Percentiles rank a stretch among this genome's conserved stretches.
phyloP scores from a whole-genome alignment of 768 basidiomycete species.

The Trichaptum fuscoviolaceum region DNA sequence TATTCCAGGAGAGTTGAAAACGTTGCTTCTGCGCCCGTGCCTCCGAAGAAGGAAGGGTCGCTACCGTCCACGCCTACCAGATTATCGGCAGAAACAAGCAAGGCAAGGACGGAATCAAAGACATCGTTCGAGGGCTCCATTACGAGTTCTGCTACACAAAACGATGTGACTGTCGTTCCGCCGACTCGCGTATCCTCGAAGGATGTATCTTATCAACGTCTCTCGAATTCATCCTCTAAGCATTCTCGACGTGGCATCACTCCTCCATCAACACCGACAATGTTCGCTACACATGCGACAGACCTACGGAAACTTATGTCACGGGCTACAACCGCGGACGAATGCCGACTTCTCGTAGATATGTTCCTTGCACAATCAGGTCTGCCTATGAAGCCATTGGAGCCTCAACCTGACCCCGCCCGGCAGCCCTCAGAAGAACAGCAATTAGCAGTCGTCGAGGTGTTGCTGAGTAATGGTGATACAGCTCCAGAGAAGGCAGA shows the following conservation, averaged over 20 bases:
- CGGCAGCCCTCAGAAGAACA: background rate
- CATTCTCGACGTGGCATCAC: conserved; percentile 1
- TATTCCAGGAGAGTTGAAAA: background rate
- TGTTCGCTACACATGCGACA: conserved; percentile 31
- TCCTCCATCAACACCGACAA: background rate
- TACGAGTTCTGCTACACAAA: background rate
- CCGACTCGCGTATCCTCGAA: background rate
- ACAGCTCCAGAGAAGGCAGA: background rate
- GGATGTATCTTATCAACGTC: background rate
- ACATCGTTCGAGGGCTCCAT: background rate
- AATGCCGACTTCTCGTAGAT: conserved; percentile 81
- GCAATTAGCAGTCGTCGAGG: conserved; percentile 9
- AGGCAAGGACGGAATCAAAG: background rate
- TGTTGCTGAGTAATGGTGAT: conserved; percentile 11
- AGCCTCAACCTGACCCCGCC: conserved; percentile 8
- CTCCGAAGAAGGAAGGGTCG: background rate
- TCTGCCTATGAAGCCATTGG: conserved; percentile 28
- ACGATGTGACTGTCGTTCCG: background rate
- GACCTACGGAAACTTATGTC: conserved; percentile 66
- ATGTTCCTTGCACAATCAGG: conserved; percentile 68
- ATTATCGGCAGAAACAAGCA: background rate
- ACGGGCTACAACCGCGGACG: conserved; percentile 68
- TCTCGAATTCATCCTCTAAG: background rate
- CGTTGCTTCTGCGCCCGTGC: background rate
- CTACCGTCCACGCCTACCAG: background rate